Evolutionary conservation across 192 early-diverging fungal genomes (phyloP), one percentile per base, ranked within the genome.

Genomic region (Coemansia sp.): DNA sequence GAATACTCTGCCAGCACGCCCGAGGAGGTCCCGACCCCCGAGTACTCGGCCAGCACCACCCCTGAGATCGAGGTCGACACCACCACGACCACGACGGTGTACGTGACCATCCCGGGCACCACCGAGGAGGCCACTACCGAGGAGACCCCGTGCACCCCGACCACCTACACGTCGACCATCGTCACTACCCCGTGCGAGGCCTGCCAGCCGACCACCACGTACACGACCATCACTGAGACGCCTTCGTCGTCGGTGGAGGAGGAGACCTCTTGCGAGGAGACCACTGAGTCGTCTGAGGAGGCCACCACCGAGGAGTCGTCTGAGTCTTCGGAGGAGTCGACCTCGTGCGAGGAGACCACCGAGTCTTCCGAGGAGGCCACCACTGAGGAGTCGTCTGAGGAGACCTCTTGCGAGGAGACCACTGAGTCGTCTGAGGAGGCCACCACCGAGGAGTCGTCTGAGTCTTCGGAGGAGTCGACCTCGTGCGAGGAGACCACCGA

Each of bases 181-280:
- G 50, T 54, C n/a, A 59, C 56, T 2, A 68, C 57, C 24, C 64
- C 56, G 14, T 66, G 64, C 51, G 64, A 66, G 42, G 56, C 42
- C 29, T 53, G 51, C 48, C 35, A 66, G 64, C 49, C 56, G 38
- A 68, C 58, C 31, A 52, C 58, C 21, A 25, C 25, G 18, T 56
- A 58, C 46, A 52, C 54, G 11, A 61, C 65, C 38, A 22, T 53
- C 12, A 28, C 46, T 12, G 65, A 55, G 67, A 55, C 53, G 18
- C 42, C 60, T 4, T 51, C 53, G 32, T 35, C 33, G 33, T 35
- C 33, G 19, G 56, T 42, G 55, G 10, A 60, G 14, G 47, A 43
- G 42, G 67, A 49, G 45, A 50, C 53, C 21, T n/a, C 65, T 14
- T 53, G 51, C 51, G 60, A 53, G 60, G 38, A 52, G 50, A 54